Base-by-base conservation (phyloP, 306 rosid genomes). In the Neltuma alba region DNA sequence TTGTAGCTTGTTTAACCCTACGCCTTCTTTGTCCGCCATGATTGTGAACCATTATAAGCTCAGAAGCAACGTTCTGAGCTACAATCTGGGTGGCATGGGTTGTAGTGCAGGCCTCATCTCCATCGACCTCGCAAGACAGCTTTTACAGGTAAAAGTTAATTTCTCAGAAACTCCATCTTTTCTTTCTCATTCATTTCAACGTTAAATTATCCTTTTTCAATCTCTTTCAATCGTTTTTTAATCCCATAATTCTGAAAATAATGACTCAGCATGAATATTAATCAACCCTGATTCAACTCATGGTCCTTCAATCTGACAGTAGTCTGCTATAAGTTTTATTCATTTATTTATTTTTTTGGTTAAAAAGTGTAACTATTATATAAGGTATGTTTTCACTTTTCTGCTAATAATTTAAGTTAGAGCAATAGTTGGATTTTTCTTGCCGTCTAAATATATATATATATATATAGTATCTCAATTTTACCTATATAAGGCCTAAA, bases 11-110 rank as follows among this genome's bases (percentile, higher is more conserved):
- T 94, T 94, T 65, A 94, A 89, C 76, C 97, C 96, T 0, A 94
- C 97, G 0, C 98, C 98, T 0, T 94, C 98, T 1, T 79, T 94
- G 23, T 90, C 97, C 3, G 90, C 94, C 45, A 92, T 92, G 98
- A 85, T 94, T 60, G 94, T 94, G 1, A 94, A 94, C 31, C 98
- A 92, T 36, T 94, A 94, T 72, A 90, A 92, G 37, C 85, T 94
- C 0, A 84, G 98, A 77, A 93, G 97, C 9, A 92, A 94, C 21
- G 33, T 94, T 16, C 10, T 83, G 6, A 94, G 97, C 77, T 94
- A 86, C 40, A 94, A 94, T 81, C 98, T 94, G 58, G 97, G 94
- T 27, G 98, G 98, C n/a, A 94, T 94, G 98, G 98, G 98, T 11
- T 94, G 98, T 78, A 94, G 98, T 67, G 98, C 98, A 45, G 97